Evolutionary conservation across 1,139 yeast species (phyloP), one percentile per base, ranked within the genome.

Genomic region (Lodderomyces oxycetoniae): DNA sequence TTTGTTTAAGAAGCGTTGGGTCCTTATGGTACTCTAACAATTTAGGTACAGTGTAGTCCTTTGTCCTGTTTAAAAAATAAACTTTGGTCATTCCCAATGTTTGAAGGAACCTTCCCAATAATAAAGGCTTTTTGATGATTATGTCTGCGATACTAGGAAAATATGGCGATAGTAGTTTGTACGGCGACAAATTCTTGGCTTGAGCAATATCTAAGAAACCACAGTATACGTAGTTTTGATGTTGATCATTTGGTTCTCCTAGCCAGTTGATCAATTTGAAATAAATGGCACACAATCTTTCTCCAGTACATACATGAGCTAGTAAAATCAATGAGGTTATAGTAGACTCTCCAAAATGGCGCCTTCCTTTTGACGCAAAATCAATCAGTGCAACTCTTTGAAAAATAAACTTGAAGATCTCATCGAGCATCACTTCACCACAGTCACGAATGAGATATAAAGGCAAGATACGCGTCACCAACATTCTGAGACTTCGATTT

Each of bases 131-230:
- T 41, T 77, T 77, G 2, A 86, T 78, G 11, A 86, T 66, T 31
- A 74, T 69, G 34, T 79, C 73, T 26, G 91, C 74, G n/a, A 88
- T 65, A 33, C 83, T 72, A 1, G 93, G 85, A 50, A 91, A 69
- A 44, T 77, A 84, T 0, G 96, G 95, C 3, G 87, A 74, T 23
- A 88, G 60, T 12, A 91, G 56, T 49, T 83, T 85, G 61, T 80
- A 79, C 0, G 87, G 79, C 2, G 84, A 71, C 20, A 74, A 52
- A 1, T 61, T 52, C 38, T 67, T 64, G 2, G 66, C 57, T 13
- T 57, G 53, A 0, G 80, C 70, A 9, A 79, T 66, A 16, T 64
- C 56, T 14, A 71, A 54, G 14, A 84, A 54, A 34, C 77, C 76
- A 47, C 74, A 75, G 43, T 77, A 75, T 0, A 85, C 86, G 34